Base-by-base conservation (phyloP, 75 land plant genomes). In the Sequoia sempervirens region DNA sequence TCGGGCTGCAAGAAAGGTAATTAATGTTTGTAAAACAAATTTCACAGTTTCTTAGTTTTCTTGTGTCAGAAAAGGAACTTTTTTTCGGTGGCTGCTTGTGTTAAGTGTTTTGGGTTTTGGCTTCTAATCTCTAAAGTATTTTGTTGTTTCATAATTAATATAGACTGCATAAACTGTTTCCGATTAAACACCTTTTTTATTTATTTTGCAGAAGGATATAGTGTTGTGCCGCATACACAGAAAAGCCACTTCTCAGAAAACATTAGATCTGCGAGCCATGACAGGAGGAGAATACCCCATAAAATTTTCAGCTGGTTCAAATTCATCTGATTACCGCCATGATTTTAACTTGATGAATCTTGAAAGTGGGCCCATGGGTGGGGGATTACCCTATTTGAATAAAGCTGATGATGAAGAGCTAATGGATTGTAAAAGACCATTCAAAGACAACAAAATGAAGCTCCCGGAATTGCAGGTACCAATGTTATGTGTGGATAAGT, bases 151-250 rank as follows among this genome's bases (percentile, higher is more conserved):
- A 40, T 40, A 40, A 40, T 40, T 40, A 40, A 40, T 40, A 34
- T 34, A 34, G 36, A 34, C 36, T 34, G 36, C 36, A 0, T 0
- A 34, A 50, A 50, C 53, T 50, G 15, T 1, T 47, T 0, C 12
- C 11, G 10, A 9, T 47, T 8, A 47, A 47, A 11, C 7, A 47
- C 12, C 11, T 52, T 18, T 23, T n/a, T 8, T 61, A 23, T 5
- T 26, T 7, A 34, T 1, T 32, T 13, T 85, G 86, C 92, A 92
- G 94, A 80, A 84, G 75, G 94, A 91, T 75, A 86, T 91, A 47
- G 92, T 92, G 68, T 43, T 92, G 81, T 92, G 94, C 82, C 91
- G 89, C 87, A 85, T 92, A 46, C 89, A 91, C 38, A 84, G 87
- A 64, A 92, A 91, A 84, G 94, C 92, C 47, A 88, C 91, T 13